These are phyloP conservation scores for Microcos paniculata DNA, from an alignment of 345 rosid genomes.

Conservation along the genomic window DNA sequence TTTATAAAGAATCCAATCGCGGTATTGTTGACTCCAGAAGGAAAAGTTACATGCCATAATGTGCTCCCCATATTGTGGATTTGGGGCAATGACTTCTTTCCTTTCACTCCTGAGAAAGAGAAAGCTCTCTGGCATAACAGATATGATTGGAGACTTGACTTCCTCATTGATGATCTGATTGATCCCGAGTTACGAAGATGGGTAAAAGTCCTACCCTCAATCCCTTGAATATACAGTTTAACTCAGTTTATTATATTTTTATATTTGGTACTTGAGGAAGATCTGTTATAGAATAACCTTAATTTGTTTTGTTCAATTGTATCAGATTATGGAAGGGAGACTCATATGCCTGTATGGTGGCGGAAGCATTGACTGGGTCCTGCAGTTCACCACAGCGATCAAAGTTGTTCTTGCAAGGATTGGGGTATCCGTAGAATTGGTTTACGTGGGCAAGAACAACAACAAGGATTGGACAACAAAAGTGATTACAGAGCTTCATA, in stretches of 20 bases:
- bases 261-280: too few relatives aligned
- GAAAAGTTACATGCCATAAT: conserved; percentile 58
- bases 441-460: conserved; percentile 66
- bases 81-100: conserved; percentile 63
- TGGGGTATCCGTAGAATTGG: conserved; percentile 45
- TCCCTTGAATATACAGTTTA: neutral
- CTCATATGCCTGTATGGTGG: conserved; percentile 71
- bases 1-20: conserved; percentile 57
- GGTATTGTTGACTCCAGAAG: conserved; percentile 73
- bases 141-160: conserved; percentile 53
- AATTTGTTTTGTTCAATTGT: too few relatives aligned
- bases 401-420: conserved; percentile 32
- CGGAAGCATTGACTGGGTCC: conserved; percentile 68
- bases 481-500: conserved; percentile 35
- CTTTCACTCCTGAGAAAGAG: conserved; percentile 60
- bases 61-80: conserved; percentile 88
- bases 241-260: neutral
- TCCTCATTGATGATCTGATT: conserved; percentile 46
- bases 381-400: conserved; percentile 37
- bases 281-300: too few relatives aligned
- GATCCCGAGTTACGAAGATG: conserved; percentile 38
- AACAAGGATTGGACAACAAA: conserved; percentile 42
- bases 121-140: conserved; percentile 53
- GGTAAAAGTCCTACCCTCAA: conserved; percentile 31
- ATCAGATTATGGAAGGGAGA: conserved; percentile 44